Evolutionary conservation across 495 filamentous ascomycete species (phyloP), one percentile per base, ranked within the genome.

Genomic region (Penicillium verhagenii): DNA sequence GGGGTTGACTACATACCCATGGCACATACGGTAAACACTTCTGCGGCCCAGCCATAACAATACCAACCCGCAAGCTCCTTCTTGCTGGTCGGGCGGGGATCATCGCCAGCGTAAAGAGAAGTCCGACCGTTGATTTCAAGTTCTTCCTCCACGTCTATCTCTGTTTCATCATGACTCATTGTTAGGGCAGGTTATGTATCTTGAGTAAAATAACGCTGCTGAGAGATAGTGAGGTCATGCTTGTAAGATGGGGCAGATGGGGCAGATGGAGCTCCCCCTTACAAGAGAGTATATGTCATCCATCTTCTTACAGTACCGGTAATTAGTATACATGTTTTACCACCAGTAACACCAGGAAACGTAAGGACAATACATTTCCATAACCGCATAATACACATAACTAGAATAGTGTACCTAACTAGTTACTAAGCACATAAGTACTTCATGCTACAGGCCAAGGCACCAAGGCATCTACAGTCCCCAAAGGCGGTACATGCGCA

Each of bases 61-160:
- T 96, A 97, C 90, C 93, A 98, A 50, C 94, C 94, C 10, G 82
- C 81, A 28, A 97, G 82, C 77, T 98, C 94, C 67, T 89, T 92
- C 56, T 72, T 77, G 66, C 90, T 96, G 8, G 94, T 98, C 31
- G 85, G 79, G 14, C 94, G 84, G 26, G 87, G 90, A 70, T 98
- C 94, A 71, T 97, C 91, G 31, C 87, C 91, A 8, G 79, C 78
- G 67, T 92, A 97, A 37, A 73, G 71, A 24, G 79, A 66, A 21
- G 49, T 49, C 28, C 52, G 56, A 7, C 53, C 39, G 21, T 49
- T 38, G 28, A 35, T 42, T 50, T n/a, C n/a, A n/a, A n/a, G n/a
- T n/a, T 64, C 63, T 11, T 67, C 59, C 16, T 19, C 46, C 9
- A 16, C 24, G 35, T 64, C 28, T 1, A 1, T n/a, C 31, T 50